Conservation (phyloP, 352 stramenopile genomes). For the Peronosclerospora sorghi region DNA sequence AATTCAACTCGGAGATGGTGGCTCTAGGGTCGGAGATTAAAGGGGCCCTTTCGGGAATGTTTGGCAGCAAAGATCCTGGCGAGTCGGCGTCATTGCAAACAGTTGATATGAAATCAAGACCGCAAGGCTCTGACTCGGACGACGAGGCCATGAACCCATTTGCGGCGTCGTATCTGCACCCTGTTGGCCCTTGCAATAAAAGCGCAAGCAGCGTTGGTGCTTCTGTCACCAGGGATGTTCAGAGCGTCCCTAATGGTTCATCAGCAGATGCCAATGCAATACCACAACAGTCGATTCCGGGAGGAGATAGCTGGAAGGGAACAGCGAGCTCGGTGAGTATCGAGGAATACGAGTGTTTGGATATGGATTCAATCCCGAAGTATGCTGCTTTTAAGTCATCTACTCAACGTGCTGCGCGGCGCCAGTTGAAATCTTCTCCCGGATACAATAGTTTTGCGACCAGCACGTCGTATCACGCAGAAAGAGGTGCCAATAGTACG, state of each 20-base stretch:
- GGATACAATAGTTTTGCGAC: constrained; percentile 11
- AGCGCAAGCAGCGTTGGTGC: constrained; percentile 8
- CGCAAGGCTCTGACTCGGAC: constrained; percentile 20
- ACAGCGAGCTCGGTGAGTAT: constrained; percentile 45
- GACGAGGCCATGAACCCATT: constrained; percentile 70
- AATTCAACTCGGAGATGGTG: constrained; percentile 23
- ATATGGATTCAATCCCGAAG: constrained; percentile 62
- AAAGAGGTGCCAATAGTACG: constrained; percentile 11
- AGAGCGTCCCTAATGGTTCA: constrained; percentile 12
- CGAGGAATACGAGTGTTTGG: constrained; percentile 59
- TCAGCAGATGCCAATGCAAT: not conserved
- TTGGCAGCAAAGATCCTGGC: constrained; percentile 11
- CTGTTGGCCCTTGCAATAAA: constrained; percentile 17
- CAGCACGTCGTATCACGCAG: constrained; percentile 17
- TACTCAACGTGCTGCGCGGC: constrained; percentile 14
- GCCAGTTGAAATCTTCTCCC: constrained; percentile 5
- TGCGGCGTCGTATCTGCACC: constrained; percentile 31
- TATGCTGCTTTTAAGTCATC: constrained; percentile 62
- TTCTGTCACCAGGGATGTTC: constrained; percentile 11
- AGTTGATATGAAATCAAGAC: constrained; percentile 2
- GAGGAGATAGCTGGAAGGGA: constrained; percentile 12
- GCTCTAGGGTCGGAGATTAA: constrained; percentile 18
- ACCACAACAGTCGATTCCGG: constrained; percentile 10
- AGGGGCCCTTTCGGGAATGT: constrained; percentile 22
- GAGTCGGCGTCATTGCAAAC: constrained; percentile 2